Base-by-base conservation (phyloP, 331 rosid genomes). In the Cydonia oblonga region DNA sequence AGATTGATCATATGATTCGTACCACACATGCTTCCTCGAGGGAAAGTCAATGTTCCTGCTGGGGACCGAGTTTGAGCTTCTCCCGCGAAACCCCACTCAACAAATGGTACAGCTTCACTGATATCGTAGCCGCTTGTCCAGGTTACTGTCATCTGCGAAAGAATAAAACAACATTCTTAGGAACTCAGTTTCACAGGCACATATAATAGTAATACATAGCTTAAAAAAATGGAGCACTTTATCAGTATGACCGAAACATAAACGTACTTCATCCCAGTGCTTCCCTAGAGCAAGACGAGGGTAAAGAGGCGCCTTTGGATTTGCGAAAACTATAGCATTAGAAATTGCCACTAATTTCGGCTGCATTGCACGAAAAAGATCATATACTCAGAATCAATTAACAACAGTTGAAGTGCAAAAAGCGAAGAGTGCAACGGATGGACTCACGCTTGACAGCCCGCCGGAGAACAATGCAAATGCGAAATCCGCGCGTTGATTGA, bases 281-380 rank as follows among this genome's bases (percentile, higher is more conserved):
- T 86, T 89, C 69, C 96, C 96, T 25, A 82, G 96, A 54, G 98
- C 93, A 61, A 93, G 95, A 66, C 97, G 96, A 8, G 98, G 95
- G 81, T 86, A 90, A 18, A 90, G 69, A 22, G 97, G 98, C 19
- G 76, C 96, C 59, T 93, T 90, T 2, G 91, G 97, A 67, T 93
- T 83, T 33, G 64, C 75, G 73, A 90, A 93, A 75, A 82, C 32
- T 72, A 93, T 70, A 72, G 29, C 62, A 79, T 88, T 85, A 53
- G 98, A 93, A 83, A 89, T 74, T 14, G 96, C 82, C 71, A 90
- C 85, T 62, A 93, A 84, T 80, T 80, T 86, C 23, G 98, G 98
- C 93, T 93, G 97, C 86, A 69, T 51, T 7, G 51, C 59, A 61
- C 1, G 3, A 44, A 49, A 49, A 16, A 49, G 16, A 38, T 38